These are phyloP conservation scores for Neonectria faginata DNA, from an alignment of 2,329 filamentous ascomycete species.

Conservation along the genomic window DNA sequence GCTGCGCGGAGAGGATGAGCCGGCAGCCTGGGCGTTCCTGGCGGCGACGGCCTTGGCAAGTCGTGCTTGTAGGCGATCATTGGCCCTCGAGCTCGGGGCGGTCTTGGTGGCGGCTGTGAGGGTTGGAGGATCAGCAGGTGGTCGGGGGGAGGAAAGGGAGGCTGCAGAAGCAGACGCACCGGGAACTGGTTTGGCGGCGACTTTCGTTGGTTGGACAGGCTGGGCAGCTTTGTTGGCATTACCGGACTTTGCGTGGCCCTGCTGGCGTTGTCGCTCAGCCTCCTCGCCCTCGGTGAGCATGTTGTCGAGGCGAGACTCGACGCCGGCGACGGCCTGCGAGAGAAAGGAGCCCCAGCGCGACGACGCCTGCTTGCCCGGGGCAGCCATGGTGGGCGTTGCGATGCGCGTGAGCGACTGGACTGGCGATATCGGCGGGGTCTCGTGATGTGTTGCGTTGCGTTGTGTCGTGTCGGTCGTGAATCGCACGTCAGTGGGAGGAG, in stretches of 20 bases:
- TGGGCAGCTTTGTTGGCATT: constrained; percentile 23
- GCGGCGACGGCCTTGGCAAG: constrained; percentile 88
- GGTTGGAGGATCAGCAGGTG: constrained; percentile 11
- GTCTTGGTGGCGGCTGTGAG: constrained; percentile 65
- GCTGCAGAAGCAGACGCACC: constrained; percentile 37
- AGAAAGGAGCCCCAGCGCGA: constrained; percentile 84
- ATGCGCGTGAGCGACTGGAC: background rate
- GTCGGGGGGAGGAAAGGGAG: background rate
- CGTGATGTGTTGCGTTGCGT: background rate
- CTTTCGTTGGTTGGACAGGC: background rate
- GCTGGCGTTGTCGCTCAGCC: constrained; percentile 29
- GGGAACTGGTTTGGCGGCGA: constrained; percentile 45
- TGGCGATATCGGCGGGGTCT: background rate
- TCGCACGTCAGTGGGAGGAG: background rate
- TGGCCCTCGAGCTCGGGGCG: constrained; percentile 72
- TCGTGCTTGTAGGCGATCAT: constrained; percentile 88
- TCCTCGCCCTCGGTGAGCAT: constrained; percentile 85
- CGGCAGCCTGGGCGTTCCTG: constrained; percentile 59
- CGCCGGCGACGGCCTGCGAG: constrained; percentile 89
- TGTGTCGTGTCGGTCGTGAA: background rate
- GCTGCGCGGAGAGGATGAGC: constrained; percentile 48
- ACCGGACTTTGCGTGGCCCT: constrained; percentile 11
- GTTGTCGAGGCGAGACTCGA: constrained; percentile 92
- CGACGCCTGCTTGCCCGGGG: constrained; percentile 59
- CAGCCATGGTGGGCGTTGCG: constrained; percentile 55